Evolutionary conservation across 495 filamentous ascomycete species (phyloP), one percentile per base, ranked within the genome.

Genomic region (Ascobolus immersus): DNA sequence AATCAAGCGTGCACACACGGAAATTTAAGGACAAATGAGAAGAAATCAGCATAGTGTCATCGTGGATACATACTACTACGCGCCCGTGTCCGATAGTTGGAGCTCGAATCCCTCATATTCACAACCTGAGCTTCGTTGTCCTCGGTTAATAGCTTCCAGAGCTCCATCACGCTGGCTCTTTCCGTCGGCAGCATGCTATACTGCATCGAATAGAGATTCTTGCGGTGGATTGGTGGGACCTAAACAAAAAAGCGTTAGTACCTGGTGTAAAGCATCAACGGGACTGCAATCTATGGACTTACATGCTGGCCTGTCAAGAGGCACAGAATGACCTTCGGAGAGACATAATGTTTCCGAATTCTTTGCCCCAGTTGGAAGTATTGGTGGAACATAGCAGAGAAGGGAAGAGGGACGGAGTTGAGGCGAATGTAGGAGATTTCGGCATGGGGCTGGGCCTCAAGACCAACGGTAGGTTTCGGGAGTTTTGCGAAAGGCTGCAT

Each of bases 181-280:
- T 60, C 68, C 8, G 77, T 71, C 4, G 86, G 86, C 20, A 99
- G 60, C 89, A 94, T 94, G 56, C 77, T 86, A 54, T 99, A 99
- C 54, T 99, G 86, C 44, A 99, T 69, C 37, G 77, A 82, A 54
- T 99, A 99, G 28, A 99, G 59, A 47, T 80, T 90, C 47, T 81
- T 80, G 6, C 86, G 64, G 50, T 91, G 80, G 21, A 99, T 84
- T 0, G 89, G 84, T 4, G 78, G 78, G 0, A 71, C 22, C 22
- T 25, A 25, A 25, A 7, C n/a, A 7, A n/a, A 25, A 7, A 25
- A 7, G 7, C 7, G 22, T 25, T 25, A 7, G 22, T 7, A 25
- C n/a, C n/a, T 7, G 7, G n/a, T 25, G 22, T 25, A 25, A 7
- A 25, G n/a, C 7, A n/a, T 25, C 7, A 25, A 25, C 10, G 56